Percentiles rank a stretch among this genome's conserved stretches.
These are phyloP conservation scores for Pittosporum tobira DNA, from an alignment of 129 eudicot genomes.

Conservation along the genomic window DNA sequence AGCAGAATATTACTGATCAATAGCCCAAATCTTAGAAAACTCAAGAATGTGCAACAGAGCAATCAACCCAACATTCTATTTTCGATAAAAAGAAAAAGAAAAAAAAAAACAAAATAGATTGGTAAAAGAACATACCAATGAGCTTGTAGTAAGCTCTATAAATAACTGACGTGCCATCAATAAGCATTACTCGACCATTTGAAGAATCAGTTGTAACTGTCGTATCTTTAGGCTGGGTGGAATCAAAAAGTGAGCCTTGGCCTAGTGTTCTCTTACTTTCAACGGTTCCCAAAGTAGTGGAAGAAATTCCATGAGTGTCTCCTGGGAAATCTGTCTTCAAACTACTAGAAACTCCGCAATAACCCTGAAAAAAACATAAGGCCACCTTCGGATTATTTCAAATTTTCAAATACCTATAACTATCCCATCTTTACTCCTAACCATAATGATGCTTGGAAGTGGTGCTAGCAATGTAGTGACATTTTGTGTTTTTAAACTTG, in stretches of 20 bases:
- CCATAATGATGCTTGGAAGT: no score
- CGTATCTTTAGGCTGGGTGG: constrained; percentile 22
- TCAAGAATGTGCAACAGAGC: no score
- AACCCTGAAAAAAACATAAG: constrained; percentile 34
- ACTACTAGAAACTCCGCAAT: constrained; percentile 23
- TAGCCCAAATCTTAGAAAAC: no score
- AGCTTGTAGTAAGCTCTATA: constrained; percentile 91
- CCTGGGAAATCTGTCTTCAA: constrained; percentile 26
- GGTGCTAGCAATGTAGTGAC: no score
- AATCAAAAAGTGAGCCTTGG: constrained; percentile 20
- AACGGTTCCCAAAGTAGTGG: constrained; percentile 22
- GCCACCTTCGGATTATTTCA: no score
- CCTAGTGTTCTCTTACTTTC: constrained; percentile 23
- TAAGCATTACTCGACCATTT: constrained; percentile 85
- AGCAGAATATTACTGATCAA: no score
- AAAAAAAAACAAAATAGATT: background rate
- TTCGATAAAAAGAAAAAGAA: background rate
- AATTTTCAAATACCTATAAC: no score
- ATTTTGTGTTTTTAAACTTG: no score
- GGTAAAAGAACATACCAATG: constrained; percentile 43
- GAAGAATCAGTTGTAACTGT: constrained; percentile 30
- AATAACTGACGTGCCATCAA: constrained; percentile 89
- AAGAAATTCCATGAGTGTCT: constrained; percentile 29
- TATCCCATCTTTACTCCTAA: no score
- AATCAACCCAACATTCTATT: no score